Base-by-base conservation (phyloP, 2,329 filamentous ascomycete genomes). In the Chrysoporthe austroafricana region DNA sequence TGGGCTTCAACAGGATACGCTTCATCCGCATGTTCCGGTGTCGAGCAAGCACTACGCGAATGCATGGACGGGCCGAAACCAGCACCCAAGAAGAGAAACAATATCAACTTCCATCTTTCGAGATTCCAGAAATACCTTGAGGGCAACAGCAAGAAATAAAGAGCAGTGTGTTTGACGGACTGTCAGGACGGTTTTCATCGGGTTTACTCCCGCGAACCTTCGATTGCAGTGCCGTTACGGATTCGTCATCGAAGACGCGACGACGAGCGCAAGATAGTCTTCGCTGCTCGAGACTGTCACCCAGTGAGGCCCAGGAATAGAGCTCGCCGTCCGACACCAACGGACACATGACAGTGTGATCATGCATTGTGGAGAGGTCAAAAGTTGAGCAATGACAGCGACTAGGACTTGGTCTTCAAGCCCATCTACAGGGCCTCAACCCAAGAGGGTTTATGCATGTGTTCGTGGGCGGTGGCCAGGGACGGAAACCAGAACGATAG, bases 71-170 rank as follows among this genome's bases (percentile, higher is more conserved):
- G 86, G 66, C 89, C 90, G 70, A 88, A 75, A 84, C 83, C 78
- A 68, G 74, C 80, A 56, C 73, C 79, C 14, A 76, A 78, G 63
- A 75, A 77, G 43, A 87, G 88, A 77, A 93, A 90, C 82, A 95
- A 89, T 78, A 94, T 98, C 87, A 98, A 98, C 82, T 94, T 94
- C 84, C 94, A 97, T 78, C 83, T 98, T 56, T 86, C 87, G 72
- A 88, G 96, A 83, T 96, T 83, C 86, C 90, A 81, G 86, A 90
- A 75, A 85, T 89, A 72, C 82, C 89, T 86, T 87, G 94, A 79
- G n/a, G 80, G 74, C 8, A 87, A 90, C 73, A 88, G 80, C 71
- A 78, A 71, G 69, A 70, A 66, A 62, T 39, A 52, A 42, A 32
- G 2, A 11, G 3, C 4, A 42, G 18, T 44, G 18, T 36, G 4